Evolutionary conservation across 345 rosid species (phyloP).

Genomic region (Hibiscus mutabilis): DNA sequence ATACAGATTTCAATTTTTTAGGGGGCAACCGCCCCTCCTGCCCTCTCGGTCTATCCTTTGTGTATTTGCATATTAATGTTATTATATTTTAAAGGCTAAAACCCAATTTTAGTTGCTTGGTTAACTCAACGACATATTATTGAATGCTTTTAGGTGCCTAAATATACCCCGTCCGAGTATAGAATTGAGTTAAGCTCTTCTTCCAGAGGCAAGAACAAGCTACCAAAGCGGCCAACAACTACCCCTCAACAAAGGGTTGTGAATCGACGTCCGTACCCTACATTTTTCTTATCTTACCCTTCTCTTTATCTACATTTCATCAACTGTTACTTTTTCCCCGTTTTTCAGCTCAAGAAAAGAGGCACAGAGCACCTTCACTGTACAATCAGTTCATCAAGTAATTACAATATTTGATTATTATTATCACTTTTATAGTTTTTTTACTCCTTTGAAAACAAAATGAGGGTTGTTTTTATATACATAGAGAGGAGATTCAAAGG

Average conservation of each 20-base stretch:
- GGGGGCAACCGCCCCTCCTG: too few relatives aligned
- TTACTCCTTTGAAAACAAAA: background rate
- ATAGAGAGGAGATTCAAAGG: conserved; percentile 63
- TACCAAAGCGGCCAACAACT: conserved; percentile 5
- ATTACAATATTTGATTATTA: background rate
- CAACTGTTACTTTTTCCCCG: background rate
- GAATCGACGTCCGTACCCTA: conserved; percentile 12
- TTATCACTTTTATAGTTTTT: background rate
- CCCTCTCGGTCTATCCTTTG: too few relatives aligned
- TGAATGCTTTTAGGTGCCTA: conserved; percentile 5
- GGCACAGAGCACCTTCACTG: conserved; percentile 22
- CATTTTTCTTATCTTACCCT: background rate
- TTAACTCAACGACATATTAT: too few relatives aligned
- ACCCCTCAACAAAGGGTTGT: conserved; percentile 13
- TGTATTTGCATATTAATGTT: too few relatives aligned
- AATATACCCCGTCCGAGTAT: background rate
- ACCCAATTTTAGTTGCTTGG: too few relatives aligned
- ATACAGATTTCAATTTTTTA: too few relatives aligned
- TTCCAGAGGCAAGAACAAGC: conserved; percentile 14
- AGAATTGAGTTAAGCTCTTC: conserved; percentile 14
- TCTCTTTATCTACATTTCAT: background rate
- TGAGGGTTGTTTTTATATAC: background rate
- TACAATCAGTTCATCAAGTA: conserved; percentile 22
- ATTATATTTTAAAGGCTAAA: too few relatives aligned
- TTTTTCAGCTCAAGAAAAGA: conserved; percentile 17